phyloP scores from a whole-genome alignment of 1,284 basidiomycete species.

The Rhodotorula glutinis region DNA sequence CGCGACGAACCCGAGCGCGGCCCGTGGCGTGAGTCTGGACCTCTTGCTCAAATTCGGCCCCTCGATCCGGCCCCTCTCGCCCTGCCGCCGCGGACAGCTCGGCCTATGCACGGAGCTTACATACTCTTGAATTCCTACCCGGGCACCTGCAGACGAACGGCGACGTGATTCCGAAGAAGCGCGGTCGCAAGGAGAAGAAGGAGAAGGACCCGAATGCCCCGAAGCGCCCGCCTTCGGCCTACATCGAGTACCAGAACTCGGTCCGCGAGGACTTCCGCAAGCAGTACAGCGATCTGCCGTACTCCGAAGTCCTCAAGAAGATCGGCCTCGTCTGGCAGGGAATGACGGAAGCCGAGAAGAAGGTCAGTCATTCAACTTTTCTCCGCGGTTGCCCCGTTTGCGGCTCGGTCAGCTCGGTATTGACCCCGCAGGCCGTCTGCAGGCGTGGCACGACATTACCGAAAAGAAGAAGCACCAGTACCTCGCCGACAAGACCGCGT shows the following conservation, averaged over 20 bases:
- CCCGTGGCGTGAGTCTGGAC: background rate
- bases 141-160: constrained; percentile 3
- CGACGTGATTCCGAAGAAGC: constrained; percentile 31
- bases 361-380: constrained; percentile 54
- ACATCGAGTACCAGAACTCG: constrained; percentile 93
- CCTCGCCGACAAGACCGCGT: constrained; percentile 26
- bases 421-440: background rate
- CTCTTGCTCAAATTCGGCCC: background rate
- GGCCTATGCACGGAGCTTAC: background rate
- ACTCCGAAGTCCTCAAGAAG: constrained; percentile 68
- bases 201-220: constrained; percentile 87
- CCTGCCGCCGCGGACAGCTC: background rate
- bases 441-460: constrained; percentile 34
- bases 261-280: constrained; percentile 70
- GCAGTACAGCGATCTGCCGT: constrained; percentile 62
- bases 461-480: constrained; percentile 26
- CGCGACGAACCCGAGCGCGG: background rate
- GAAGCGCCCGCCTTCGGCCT: constrained; percentile 89
- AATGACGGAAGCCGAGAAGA: constrained; percentile 66
- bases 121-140: background rate
- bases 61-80: background rate
- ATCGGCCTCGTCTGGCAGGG: constrained; percentile 72
- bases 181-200: constrained; percentile 56
- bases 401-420: too few relatives aligned
- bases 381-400: background rate